Percentiles rank a stretch among this genome's conserved stretches.
Evolutionary conservation across 2,329 filamentous ascomycete genomes (phyloP).

Genomic region (Fonsecaea pedrosoi): DNA sequence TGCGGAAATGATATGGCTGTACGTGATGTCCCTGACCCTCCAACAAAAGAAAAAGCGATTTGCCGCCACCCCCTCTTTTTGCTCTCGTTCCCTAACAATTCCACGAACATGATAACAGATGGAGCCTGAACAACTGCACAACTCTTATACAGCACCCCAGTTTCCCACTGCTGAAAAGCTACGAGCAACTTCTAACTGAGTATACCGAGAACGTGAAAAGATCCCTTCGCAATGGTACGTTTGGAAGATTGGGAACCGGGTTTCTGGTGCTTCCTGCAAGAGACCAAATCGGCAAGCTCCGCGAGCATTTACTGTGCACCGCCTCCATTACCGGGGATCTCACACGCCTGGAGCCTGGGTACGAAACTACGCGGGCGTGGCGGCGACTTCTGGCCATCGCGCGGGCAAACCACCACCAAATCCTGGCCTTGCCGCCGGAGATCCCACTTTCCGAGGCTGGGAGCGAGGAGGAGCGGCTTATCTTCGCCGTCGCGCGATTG

Average conservation of each 20-base stretch:
- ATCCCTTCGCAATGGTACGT: not conserved
- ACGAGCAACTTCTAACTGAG: not conserved
- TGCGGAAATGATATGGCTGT: constrained; percentile 20
- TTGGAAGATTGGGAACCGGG: not conserved
- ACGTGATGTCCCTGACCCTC: not conserved
- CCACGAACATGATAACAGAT: not conserved
- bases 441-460: not conserved
- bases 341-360: not conserved
- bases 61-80: not conserved
- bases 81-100: not conserved
- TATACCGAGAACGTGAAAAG: not conserved
- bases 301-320: constrained; percentile 5
- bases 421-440: constrained; percentile 2
- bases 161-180: constrained; percentile 9
- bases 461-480: constrained; percentile 5
- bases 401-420: constrained; percentile 10
- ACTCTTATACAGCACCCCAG: not conserved
- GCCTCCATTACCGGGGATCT: constrained; percentile 10
- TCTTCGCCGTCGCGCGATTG: constrained; percentile 2
- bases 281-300: constrained; percentile 1
- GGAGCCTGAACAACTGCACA: constrained; percentile 18
- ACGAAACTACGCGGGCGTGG: not conserved
- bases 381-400: constrained; percentile 5
- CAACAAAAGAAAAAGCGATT: not conserved
- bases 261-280: not conserved